A percentile compares a stretch with the other conserved stretches of the same genome.
Evolutionary conservation across 306 rosid genomes (phyloP).

Genomic region (Purshia tridentata): DNA sequence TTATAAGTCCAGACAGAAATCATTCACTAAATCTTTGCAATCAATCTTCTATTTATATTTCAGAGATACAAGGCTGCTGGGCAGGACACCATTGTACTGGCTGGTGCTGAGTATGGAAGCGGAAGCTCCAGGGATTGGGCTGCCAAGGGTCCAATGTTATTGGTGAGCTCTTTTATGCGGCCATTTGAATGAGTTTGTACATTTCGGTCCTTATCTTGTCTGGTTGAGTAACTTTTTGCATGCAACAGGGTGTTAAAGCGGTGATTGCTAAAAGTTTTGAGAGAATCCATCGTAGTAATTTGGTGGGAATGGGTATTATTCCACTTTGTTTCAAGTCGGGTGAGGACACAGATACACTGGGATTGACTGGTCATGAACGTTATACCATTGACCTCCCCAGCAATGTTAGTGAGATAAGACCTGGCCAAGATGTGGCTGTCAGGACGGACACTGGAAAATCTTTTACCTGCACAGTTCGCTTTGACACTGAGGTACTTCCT

Average conservation of each 20-base stretch:
- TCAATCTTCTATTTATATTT: conserved; percentile 25
- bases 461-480: conserved; percentile 73
- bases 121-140: conserved; percentile 98
- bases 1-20: neutral
- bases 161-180: conserved; percentile 46
- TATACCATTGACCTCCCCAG: conserved; percentile 83
- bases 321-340: conserved; percentile 90
- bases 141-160: conserved; percentile 96
- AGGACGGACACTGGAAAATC: conserved; percentile 78
- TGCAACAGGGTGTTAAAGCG: conserved; percentile 83
- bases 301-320: conserved; percentile 92
- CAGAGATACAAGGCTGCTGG: conserved; percentile 79
- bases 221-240: conserved; percentile 9
- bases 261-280: conserved; percentile 88
- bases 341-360: conserved; percentile 79
- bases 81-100: conserved; percentile 73
- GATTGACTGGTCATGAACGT: conserved; percentile 90
- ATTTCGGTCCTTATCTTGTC: neutral
- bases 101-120: conserved; percentile 93
- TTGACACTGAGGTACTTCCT: conserved; percentile 82
- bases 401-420: conserved; percentile 64
- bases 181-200: neutral
- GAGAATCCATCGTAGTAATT: conserved; percentile 92
- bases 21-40: conserved; percentile 14
- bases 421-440: conserved; percentile 88